Conservation (phyloP, 2,329 filamentous ascomycete species). For the Botrytis porri region DNA sequence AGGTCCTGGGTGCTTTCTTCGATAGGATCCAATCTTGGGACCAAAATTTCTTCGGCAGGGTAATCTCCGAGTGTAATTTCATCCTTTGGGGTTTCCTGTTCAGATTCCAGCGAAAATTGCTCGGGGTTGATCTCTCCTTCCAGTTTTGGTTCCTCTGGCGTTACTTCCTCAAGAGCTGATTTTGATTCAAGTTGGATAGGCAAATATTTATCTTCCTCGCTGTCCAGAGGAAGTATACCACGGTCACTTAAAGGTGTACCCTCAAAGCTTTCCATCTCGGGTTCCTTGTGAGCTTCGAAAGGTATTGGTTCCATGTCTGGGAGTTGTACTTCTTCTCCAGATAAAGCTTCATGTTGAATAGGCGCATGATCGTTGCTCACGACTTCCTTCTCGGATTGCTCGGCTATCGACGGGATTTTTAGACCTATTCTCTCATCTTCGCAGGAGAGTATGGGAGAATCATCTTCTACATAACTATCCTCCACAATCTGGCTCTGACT, state of each 20-base stretch:
- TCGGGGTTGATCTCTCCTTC: background rate
- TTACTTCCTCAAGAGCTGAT: fast-evolving
- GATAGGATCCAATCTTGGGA: fast-evolving
- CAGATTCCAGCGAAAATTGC: background rate
- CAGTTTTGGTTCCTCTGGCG: fast-evolving
- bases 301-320: fast-evolving
- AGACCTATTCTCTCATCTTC: too few relatives aligned
- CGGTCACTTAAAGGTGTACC: background rate
- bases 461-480: background rate
- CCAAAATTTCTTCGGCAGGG: too few relatives aligned
- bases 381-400: background rate
- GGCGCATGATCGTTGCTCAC: background rate
- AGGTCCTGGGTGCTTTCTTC: fast-evolving
- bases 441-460: background rate
- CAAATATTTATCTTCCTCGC: background rate
- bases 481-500: background rate
- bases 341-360: background rate
- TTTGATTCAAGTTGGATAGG: background rate
- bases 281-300: fast-evolving
- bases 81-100: too few relatives aligned
- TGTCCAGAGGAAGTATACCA: background rate
- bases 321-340: background rate
- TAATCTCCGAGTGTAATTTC: background rate
- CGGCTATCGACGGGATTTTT: fast-evolving
- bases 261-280: fast-evolving